Evolutionary conservation across 75 land plant species (phyloP), one percentile per base, ranked within the genome.

Genomic region (Azolla pinnata): DNA sequence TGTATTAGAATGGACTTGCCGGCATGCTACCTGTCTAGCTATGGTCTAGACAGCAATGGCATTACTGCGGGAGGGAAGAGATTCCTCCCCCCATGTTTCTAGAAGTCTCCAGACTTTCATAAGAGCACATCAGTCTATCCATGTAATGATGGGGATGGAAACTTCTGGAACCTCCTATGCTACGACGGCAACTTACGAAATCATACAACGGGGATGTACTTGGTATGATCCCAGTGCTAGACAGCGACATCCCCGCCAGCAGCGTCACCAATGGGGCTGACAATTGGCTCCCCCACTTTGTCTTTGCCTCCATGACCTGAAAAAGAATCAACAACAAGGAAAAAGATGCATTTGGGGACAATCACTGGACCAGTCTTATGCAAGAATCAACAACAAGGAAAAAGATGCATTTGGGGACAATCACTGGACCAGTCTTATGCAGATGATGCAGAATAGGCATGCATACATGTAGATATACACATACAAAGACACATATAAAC

Each of bases 251-350:
- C 44, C 75, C 75, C n/a, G 44, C 17, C 29, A 54, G 35, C 64
- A 73, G 53, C 32, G 75, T 62, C 17, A 73, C 25, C 38, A 73
- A 23, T 7, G 75, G 75, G 12, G 75, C 66, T 26, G 75, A 73
- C 4, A 73, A 25, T 31, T 40, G 56, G 14, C 25, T 18, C n/a
- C 75, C 75, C 58, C 42, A 66, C 28, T 60, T 35, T 21, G 75
- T 73, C 33, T 57, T 60, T 42, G 70, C 24, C 33, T 73, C 75
- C 64, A 73, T 30, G 8, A 67, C 64, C 70, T 73, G 70, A 59
- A 42, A n/a, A n/a, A 56, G 30, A 5, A 28, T 18, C 7, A 56
- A 18, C 31, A 56, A 56, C 58, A 9, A 56, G 4, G 29, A 4
- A 4, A 20, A 3, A 25, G 4, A 16, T 20, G 60, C 34, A 16